These are phyloP conservation scores for Epichloe glyceriae DNA, from an alignment of 2,329 filamentous ascomycete species.

Conservation along the genomic window DNA sequence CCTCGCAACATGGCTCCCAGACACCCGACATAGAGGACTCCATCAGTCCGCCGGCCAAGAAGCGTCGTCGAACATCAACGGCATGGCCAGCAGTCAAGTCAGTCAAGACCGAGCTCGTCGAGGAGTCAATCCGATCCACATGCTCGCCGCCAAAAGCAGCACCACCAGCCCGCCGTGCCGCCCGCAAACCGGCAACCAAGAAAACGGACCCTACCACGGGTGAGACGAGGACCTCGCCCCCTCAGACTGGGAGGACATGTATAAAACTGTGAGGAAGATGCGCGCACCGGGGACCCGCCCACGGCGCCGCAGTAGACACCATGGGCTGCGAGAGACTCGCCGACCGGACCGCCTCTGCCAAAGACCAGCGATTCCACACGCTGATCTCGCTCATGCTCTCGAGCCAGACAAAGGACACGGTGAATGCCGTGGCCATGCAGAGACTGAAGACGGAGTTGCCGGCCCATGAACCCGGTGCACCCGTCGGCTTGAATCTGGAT, in stretches of 20 bases:
- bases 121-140: slow-evolving; percentile 14
- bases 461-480: slow-evolving; percentile 30
- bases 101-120: slow-evolving; percentile 27
- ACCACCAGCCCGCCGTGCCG: slow-evolving; percentile 15
- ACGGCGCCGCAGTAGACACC: slow-evolving; percentile 82
- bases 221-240: slow-evolving; percentile 37
- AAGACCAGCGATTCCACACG: slow-evolving; percentile 67
- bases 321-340: slow-evolving; percentile 87
- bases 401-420: slow-evolving; percentile 86
- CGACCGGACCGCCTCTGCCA: slow-evolving; percentile 31
- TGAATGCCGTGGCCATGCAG: slow-evolving; percentile 72
- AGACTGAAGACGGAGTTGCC: slow-evolving; percentile 63
- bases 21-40: slow-evolving; percentile 45
- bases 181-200: slow-evolving; percentile 35
- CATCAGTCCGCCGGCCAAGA: slow-evolving; percentile 20
- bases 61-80: slow-evolving; percentile 15
- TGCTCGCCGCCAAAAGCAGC: slow-evolving; percentile 16
- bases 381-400: slow-evolving; percentile 82
- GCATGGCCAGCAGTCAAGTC: slow-evolving; percentile 3
- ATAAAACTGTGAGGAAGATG: slow-evolving; percentile 67
- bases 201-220: slow-evolving; percentile 28
- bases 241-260: slow-evolving; percentile 78
- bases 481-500: slow-evolving; percentile 53
- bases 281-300: slow-evolving; percentile 40
- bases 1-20: slow-evolving; percentile 7